Percentiles rank a stretch among this genome's conserved stretches.
Evolutionary conservation across 2,329 filamentous ascomycete species (phyloP).

Genomic region (Cordyceps tenuipes): DNA sequence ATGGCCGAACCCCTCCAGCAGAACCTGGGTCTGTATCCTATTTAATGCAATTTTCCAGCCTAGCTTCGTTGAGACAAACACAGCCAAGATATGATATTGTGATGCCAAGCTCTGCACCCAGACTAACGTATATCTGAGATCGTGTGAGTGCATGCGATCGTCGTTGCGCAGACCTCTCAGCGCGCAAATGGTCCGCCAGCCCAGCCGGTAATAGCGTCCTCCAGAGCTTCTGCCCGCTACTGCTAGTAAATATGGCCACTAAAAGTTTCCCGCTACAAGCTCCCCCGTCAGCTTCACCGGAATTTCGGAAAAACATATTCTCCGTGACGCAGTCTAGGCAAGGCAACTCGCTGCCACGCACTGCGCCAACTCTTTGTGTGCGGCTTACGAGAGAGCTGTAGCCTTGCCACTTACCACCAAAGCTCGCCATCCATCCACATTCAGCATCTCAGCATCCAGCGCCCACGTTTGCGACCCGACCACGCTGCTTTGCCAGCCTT

Average conservation of each 20-base stretch:
- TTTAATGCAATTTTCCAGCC: not conserved
- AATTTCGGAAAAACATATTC: conserved; percentile 15
- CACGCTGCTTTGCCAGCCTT: not conserved
- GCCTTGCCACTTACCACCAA: conserved; percentile 18
- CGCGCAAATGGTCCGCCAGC: too few species aligned
- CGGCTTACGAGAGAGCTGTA: conserved; percentile 20
- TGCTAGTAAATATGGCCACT: not conserved
- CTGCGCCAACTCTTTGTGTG: not conserved
- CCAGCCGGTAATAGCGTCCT: not conserved
- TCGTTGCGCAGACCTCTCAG: not conserved
- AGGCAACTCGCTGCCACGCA: conserved; percentile 12
- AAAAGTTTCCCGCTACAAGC: not conserved
- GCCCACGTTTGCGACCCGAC: conserved; percentile 5
- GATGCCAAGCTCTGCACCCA: not conserved
- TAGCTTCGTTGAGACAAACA: not conserved
- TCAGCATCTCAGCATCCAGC: conserved; percentile 9
- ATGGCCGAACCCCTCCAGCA: too few species aligned
- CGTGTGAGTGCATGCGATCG: not conserved
- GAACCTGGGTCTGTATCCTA: too few species aligned
- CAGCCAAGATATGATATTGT: not conserved
- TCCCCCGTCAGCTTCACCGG: not conserved
- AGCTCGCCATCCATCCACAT: conserved; percentile 14
- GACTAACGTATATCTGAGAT: not conserved
- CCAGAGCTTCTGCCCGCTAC: conserved; percentile 1
- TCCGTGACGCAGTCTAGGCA: conserved; percentile 9